A percentile compares a stretch with the other conserved stretches of the same genome.
These are phyloP conservation scores for Metarhizium guizhouense DNA, from an alignment of 2,329 filamentous ascomycete species.

Conservation along the genomic window DNA sequence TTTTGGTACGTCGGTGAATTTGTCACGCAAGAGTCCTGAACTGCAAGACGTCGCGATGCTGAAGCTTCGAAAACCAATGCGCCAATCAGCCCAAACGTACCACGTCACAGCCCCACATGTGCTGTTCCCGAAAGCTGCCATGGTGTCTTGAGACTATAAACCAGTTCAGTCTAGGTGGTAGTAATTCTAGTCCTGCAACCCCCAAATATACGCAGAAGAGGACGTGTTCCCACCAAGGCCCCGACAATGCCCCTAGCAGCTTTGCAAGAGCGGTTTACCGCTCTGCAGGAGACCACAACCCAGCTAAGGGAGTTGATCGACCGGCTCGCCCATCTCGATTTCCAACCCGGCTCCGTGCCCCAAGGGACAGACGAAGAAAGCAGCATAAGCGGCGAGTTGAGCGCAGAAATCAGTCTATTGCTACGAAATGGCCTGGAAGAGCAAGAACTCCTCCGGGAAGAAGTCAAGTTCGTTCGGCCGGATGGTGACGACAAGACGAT, in stretches of 20 bases:
- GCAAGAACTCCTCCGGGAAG: slow-evolving; percentile 69
- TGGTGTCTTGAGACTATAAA: background rate
- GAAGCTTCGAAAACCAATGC: background rate
- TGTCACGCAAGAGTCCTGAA: no score
- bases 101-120: background rate
- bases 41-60: background rate
- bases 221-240: background rate
- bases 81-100: background rate
- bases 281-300: slow-evolving; percentile 50
- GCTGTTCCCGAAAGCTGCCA: background rate
- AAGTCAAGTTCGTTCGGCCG: slow-evolving; percentile 58
- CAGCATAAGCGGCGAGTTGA: slow-evolving; percentile 60
- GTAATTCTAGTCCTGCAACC: background rate
- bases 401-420: slow-evolving; percentile 68
- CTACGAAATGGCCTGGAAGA: slow-evolving; percentile 76
- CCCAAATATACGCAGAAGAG: background rate
- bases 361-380: slow-evolving; percentile 39
- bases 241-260: slow-evolving; percentile 43
- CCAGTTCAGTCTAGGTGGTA: no score
- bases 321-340: slow-evolving; percentile 47
- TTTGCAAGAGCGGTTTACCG: slow-evolving; percentile 51
- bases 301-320: slow-evolving; percentile 52
- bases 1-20: no score
- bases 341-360: slow-evolving; percentile 49
- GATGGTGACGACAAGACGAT: slow-evolving; percentile 52